A percentile compares a stretch with the other conserved stretches of the same genome.
Conservation (phyloP, 2,329 filamentous ascomycete genomes). For the Plectosphaerella cucumerina region DNA sequence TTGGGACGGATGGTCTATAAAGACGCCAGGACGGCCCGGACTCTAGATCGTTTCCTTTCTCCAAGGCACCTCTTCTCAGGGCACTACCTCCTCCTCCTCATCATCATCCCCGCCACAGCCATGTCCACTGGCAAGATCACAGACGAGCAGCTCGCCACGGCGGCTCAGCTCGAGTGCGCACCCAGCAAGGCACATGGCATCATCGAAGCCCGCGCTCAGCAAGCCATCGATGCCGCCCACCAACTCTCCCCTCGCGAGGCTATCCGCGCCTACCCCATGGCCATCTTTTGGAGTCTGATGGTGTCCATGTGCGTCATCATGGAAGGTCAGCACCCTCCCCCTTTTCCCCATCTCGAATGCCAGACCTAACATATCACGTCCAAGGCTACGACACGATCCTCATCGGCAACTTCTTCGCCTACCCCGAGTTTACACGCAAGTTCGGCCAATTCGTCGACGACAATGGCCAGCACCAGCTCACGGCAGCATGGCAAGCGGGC, state of each 20-base stretch:
- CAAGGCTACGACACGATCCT: slow-evolving; percentile 13
- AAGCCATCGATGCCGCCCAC: neutral
- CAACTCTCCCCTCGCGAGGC: neutral
- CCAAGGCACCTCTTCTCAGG: no score
- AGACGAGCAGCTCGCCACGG: neutral
- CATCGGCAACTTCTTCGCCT: slow-evolving; percentile 20
- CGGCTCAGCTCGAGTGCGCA: neutral
- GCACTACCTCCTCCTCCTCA: no score
- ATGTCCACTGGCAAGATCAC: neutral
- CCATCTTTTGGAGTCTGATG: slow-evolving; percentile 15
- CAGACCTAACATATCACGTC: no score
- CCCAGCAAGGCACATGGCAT: neutral
- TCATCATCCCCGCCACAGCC: neutral
- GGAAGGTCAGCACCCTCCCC: slow-evolving; percentile 15
- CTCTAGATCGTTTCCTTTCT: no score
- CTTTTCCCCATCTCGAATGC: neutral
- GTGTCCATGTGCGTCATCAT: slow-evolving; percentile 25
- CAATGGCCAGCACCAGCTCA: slow-evolving; percentile 24
- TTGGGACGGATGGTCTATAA: no score
- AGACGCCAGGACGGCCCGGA: no score
- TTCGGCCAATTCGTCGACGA: slow-evolving; percentile 18
- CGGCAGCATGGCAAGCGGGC: slow-evolving; percentile 39
- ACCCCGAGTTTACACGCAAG: slow-evolving; percentile 21
- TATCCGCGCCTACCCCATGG: neutral
- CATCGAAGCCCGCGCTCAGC: neutral